These are phyloP conservation scores for Talaromyces atroroseus DNA, from an alignment of 2,329 filamentous ascomycete genomes.

Conservation along the genomic window DNA sequence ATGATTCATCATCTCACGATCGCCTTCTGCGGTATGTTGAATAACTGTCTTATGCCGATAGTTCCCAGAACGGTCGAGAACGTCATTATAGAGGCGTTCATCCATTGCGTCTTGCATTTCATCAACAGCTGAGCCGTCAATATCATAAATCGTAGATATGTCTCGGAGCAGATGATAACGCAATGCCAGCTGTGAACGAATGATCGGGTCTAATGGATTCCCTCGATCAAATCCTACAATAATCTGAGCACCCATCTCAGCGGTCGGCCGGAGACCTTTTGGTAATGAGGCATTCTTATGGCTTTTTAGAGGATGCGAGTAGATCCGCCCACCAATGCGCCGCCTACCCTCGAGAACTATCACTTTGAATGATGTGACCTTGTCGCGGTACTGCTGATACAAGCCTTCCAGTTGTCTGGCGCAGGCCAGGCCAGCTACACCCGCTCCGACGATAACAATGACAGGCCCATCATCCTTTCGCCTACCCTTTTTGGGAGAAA, in stretches of 20 bases:
- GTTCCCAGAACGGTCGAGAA: conserved; percentile 82
- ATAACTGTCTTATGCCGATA: conserved; percentile 75
- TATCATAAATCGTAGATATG: conserved; percentile 82
- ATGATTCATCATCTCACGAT: conserved; percentile 72
- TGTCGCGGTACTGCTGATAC: conserved; percentile 70
- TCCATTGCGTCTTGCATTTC: conserved; percentile 72
- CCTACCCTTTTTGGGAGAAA: conserved; percentile 34
- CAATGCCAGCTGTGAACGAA: conserved; percentile 83
- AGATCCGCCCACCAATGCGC: conserved; percentile 85
- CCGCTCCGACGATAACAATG: conserved; percentile 82
- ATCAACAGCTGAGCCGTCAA: conserved; percentile 60
- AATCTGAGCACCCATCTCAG: conserved; percentile 97
- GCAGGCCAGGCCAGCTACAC: conserved; percentile 88
- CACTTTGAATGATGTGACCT: conserved; percentile 63
- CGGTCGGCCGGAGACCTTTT: conserved; percentile 62
- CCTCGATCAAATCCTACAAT: conserved; percentile 95
- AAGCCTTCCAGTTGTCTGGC: conserved; percentile 86
- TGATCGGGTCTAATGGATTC: conserved; percentile 85
- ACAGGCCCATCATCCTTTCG: conserved; percentile 57
- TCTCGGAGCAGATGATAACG: conserved; percentile 77
- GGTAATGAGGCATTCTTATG: conserved; percentile 50
- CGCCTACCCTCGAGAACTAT: conserved; percentile 80
- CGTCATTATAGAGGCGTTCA: conserved; percentile 91
- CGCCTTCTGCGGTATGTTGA: conserved; percentile 70
- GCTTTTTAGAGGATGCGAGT: conserved; percentile 68